These are phyloP conservation scores for Chaetomiaceae sp. DNA, from an alignment of 2,329 filamentous ascomycete genomes.

Conservation along the genomic window DNA sequence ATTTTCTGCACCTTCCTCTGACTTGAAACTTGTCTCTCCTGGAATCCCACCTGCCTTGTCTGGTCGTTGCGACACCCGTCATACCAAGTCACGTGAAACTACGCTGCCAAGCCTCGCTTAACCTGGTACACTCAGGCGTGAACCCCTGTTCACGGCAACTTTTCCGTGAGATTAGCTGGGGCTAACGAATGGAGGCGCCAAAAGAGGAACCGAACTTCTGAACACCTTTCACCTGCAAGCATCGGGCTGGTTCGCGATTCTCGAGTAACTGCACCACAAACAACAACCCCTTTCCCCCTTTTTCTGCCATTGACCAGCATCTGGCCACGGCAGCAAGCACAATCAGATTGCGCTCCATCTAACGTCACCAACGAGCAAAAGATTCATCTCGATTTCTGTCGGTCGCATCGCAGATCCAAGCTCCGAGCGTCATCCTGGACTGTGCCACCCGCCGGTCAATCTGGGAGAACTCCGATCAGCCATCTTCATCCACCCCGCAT, in stretches of 20 bases:
- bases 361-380: neutral
- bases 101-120: constrained; percentile 16
- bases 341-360: neutral
- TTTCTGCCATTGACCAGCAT: neutral
- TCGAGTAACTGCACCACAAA: constrained; percentile 8
- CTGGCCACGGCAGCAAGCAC: neutral
- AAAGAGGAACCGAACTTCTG: constrained; percentile 26
- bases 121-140: neutral
- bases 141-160: constrained; percentile 19
- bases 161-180: constrained; percentile 21
- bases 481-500: constrained; percentile 12
- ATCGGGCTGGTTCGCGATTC: constrained; percentile 8
- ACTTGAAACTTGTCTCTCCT: neutral
- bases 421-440: constrained; percentile 8
- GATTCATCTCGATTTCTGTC: neutral
- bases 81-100: constrained; percentile 13
- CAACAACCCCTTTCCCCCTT: neutral
- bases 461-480: constrained; percentile 13
- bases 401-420: neutral
- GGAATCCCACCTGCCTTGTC: too few species aligned
- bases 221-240: constrained; percentile 28
- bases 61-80: neutral
- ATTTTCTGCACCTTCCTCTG: too few species aligned
- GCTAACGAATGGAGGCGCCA: constrained; percentile 18
- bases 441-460: constrained; percentile 12